Base-by-base conservation (phyloP, 768 basidiomycete species). In the Pilatotrama ljubarskyi region DNA sequence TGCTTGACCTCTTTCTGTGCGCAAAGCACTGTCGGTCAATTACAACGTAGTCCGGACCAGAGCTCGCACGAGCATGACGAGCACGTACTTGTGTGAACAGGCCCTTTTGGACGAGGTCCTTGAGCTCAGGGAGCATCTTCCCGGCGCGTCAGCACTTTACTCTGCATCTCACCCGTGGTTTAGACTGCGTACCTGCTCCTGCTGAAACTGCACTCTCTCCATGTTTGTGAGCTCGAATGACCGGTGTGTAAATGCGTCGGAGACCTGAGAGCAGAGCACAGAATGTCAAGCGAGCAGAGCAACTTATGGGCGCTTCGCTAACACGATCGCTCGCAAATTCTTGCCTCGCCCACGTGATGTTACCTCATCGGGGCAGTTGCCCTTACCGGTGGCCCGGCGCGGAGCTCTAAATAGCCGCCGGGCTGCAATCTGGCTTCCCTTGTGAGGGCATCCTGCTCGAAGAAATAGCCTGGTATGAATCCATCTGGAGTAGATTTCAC, bases 181-280 rank as follows among this genome's bases (percentile, higher is more conserved):
- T n/a, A 3, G 11, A 1, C 9, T 0, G 20, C 77, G 51, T 56
- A 82, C 87, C 86, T 91, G 88, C 86, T 96, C 94, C 74, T 95
- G 91, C 75, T 95, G 87, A 68, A 89, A 95, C 59, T 96, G 90
- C 0, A 96, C 94, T 64, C 92, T 84, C 81, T 98, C 95, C 95
- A 98, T 95, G 43, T 63, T 44, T 43, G 35, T n/a, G 3, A 38
- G 10, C 22, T 24, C 13, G 9, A 7, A 9, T 26, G 11, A 15
- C 10, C 13, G 20, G 38, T 41, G 47, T 32, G 37, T 17, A 26
- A 4, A 26, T 15, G 17, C 15, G 25, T 13, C n/a, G 18, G 9
- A 50, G 38, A 42, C 24, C 13, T 6, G 38, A 50, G 36, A 49
- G 47, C 35, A 14, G n/a, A 50, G 32, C 17, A 14, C 2, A 29